Conservation (phyloP, 345 rosid genomes). For the Aethionema arabicum region DNA sequence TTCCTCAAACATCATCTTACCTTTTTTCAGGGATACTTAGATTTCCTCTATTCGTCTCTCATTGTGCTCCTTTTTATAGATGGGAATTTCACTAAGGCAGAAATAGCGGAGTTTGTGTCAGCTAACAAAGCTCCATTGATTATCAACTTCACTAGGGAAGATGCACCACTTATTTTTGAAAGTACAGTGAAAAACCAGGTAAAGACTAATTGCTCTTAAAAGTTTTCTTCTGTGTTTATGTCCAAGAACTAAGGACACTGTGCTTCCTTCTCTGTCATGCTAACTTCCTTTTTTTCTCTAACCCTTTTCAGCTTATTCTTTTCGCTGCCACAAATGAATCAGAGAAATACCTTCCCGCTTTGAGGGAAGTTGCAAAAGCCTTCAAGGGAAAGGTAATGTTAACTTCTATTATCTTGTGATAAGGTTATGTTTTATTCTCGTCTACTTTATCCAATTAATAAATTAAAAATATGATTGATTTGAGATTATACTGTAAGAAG, state of each 20-base stretch:
- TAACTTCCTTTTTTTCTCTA: constrained; percentile 10
- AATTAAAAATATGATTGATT: no score
- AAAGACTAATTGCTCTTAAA: constrained; percentile 12
- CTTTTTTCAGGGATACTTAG: not conserved
- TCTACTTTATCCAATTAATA: no score
- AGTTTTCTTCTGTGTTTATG: not conserved
- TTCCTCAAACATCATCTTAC: constrained; percentile 11
- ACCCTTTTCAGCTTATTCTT: constrained; percentile 62
- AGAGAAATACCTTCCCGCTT: constrained; percentile 57
- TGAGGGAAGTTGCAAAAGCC: constrained; percentile 75
- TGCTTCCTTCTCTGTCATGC: no score
- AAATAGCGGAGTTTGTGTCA: constrained; percentile 71
- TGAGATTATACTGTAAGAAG: no score
- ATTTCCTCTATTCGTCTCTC: constrained; percentile 16
- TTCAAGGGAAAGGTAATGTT: constrained; percentile 86
- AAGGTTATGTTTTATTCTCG: no score
- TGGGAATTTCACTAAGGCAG: constrained; percentile 74
- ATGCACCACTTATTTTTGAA: constrained; percentile 70
- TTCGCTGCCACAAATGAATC: constrained; percentile 74
- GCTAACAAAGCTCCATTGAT: constrained; percentile 88
- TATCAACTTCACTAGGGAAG: constrained; percentile 79
- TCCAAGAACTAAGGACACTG: constrained; percentile 9
- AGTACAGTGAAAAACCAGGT: constrained; percentile 86
- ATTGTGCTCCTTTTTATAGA: constrained; percentile 48
- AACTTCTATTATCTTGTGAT: not conserved